Conservation (phyloP, 2,329 filamentous ascomycete genomes). For the Scytalidium lignicola region DNA sequence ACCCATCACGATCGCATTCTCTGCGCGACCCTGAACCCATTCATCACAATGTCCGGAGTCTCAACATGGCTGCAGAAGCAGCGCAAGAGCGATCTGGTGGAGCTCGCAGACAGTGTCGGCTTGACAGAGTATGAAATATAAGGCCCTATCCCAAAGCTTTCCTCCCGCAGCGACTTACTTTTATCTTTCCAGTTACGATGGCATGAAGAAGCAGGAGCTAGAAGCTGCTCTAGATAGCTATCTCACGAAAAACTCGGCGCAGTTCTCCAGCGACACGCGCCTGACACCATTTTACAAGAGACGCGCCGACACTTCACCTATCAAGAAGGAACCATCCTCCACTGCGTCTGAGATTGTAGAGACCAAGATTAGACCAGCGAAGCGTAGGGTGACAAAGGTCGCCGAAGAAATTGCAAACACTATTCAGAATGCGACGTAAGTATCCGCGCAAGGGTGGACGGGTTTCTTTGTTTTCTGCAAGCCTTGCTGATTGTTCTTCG, state of each 20-base stretch:
- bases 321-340: slow-evolving; percentile 47
- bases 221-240: slow-evolving; percentile 69
- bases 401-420: slow-evolving; percentile 31
- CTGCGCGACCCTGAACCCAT: slow-evolving; percentile 38
- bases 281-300: slow-evolving; percentile 72
- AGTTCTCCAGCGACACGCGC: slow-evolving; percentile 56
- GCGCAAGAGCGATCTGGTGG: slow-evolving; percentile 74
- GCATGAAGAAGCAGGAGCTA: slow-evolving; percentile 73
- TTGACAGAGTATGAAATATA: slow-evolving; percentile 61
- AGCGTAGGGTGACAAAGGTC: slow-evolving; percentile 38
- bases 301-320: slow-evolving; percentile 57
- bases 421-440: slow-evolving; percentile 20
- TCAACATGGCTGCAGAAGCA: slow-evolving; percentile 74
- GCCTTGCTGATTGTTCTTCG: slow-evolving; percentile 12
- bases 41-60: slow-evolving; percentile 52
- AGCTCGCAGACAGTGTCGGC: slow-evolving; percentile 66
- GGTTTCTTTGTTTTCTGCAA: slow-evolving; percentile 3
- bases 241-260: slow-evolving; percentile 62
- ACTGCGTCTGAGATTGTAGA: slow-evolving; percentile 31
- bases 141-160: slow-evolving; percentile 6
- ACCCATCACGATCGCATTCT: slow-evolving; percentile 34
- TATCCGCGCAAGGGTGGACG: slow-evolving; percentile 18
- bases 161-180: slow-evolving; percentile 10
- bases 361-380: slow-evolving; percentile 38
- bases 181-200: slow-evolving; percentile 52